phyloP scores from a whole-genome alignment of 2,329 filamentous ascomycete genomes.

The Colletotrichum ledebouriae region DNA sequence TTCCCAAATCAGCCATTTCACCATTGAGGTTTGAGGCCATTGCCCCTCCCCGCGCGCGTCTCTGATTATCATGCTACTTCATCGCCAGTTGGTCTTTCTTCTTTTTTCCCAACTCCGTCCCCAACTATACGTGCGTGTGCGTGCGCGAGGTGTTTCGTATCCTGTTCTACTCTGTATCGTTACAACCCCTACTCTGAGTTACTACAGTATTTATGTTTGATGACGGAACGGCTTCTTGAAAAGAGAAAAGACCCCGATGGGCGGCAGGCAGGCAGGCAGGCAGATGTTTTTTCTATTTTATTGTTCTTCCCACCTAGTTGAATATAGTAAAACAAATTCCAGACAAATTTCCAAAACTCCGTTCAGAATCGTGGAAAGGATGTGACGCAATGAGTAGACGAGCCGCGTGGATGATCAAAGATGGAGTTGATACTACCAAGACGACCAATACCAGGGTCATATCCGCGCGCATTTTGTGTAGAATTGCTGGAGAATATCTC shows the following conservation, averaged over 20 bases:
- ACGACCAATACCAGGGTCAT: too few species aligned
- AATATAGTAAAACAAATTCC: constrained; percentile 21
- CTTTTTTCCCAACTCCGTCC: not conserved
- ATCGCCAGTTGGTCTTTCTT: constrained; percentile 4
- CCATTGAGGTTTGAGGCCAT: constrained; percentile 69
- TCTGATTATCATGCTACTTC: constrained; percentile 21
- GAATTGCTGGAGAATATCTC: too few species aligned
- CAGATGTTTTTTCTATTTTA: constrained; percentile 14
- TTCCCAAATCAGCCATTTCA: constrained; percentile 80
- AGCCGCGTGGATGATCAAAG: not conserved
- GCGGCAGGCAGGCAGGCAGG: constrained; percentile 20
- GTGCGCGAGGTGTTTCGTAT: not conserved
- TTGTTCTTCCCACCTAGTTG: not conserved
- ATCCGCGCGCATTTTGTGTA: too few species aligned
- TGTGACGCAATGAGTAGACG: not conserved
- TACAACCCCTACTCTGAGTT: constrained; percentile 19
- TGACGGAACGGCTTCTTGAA: constrained; percentile 42
- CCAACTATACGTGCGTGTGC: constrained; percentile 14
- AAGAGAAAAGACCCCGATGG: constrained; percentile 15
- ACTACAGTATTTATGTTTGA: constrained; percentile 42
- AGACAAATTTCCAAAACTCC: not conserved
- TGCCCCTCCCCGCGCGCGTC: not conserved
- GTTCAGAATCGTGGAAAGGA: not conserved
- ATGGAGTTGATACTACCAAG: not conserved
- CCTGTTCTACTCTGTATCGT: constrained; percentile 29